Conservation (phyloP, 495 filamentous ascomycete species). For the Astrothelium macrocarpum region DNA sequence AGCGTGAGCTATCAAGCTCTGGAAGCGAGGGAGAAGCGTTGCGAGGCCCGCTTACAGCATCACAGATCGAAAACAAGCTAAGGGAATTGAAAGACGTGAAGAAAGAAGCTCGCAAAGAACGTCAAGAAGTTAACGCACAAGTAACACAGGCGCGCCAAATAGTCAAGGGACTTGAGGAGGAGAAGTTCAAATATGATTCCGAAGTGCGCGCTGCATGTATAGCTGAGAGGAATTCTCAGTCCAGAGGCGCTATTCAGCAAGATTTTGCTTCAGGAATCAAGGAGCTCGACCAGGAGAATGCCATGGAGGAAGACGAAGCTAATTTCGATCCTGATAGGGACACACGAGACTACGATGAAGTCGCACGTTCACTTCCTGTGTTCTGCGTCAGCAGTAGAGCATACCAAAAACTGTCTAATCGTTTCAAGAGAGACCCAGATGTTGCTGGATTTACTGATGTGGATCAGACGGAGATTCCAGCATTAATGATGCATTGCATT, state of each 20-base stretch:
- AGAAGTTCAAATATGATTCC: conserved; percentile 12
- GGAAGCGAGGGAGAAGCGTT: not conserved
- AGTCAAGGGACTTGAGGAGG: conserved; percentile 23
- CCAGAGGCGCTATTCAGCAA: conserved; percentile 40
- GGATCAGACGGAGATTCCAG: conserved; percentile 46
- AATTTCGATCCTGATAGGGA: conserved; percentile 38
- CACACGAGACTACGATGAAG: conserved; percentile 45
- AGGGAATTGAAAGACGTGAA: conserved; percentile 31
- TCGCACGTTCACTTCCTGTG: conserved; percentile 45
- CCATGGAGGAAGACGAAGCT: conserved; percentile 36
- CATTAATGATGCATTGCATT: conserved; percentile 46
- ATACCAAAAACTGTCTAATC: conserved; percentile 51
- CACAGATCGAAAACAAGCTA: conserved; percentile 31
- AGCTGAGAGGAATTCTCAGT: conserved; percentile 44
- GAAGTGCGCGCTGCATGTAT: conserved; percentile 43
- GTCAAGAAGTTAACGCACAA: conserved; percentile 22
- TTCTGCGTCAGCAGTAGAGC: conserved; percentile 52
- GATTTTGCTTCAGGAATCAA: conserved; percentile 50
- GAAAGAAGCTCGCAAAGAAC: conserved; percentile 31
- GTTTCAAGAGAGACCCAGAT: conserved; percentile 39
- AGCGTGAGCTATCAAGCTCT: conserved; percentile 10
- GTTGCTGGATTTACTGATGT: conserved; percentile 39
- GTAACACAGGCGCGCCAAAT: conserved; percentile 3
- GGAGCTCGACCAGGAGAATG: conserved; percentile 42
- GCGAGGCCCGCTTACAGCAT: conserved; percentile 28